Evolutionary conservation across 108 stramenopile species (phyloP), one percentile per base, ranked within the genome.

Genomic region (Mediolabrus comicus): DNA sequence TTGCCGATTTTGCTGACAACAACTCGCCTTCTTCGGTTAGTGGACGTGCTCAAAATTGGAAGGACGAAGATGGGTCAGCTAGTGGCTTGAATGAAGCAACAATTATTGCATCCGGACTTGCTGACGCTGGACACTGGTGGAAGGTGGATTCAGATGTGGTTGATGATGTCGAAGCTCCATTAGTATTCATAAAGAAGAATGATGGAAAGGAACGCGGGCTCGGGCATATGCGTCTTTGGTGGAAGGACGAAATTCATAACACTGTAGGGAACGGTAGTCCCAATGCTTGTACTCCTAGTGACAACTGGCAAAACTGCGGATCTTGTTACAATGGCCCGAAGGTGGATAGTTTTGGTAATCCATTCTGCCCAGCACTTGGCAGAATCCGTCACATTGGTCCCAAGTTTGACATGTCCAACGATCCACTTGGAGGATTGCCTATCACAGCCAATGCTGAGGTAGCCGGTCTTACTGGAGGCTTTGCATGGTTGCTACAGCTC

Each of bases 381-480:
- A 43, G 61, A 22, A 55, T 75, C 27, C 38, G 67, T 12, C 79
- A 80, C 55, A 28, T 75, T 7, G 79, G 79, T 29, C 16, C 39
- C n/a, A 61, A 29, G 61, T 79, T 52, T 69, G 12, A 61, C 39
- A 14, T 46, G 24, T 14, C 27, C 26, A 41, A 65, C n/a, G 52
- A 65, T 56, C 64, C 26, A 30, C 22, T 24, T 0, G 41, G 41
- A 3, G 75, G 69, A 14, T 16, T 80, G 17, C 74, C 74, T 2
- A 61, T 80, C 4, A 80, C 79, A 33, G 79, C 79, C 7, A 67
- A 75, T 16, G 32, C 74, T 0, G 79, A 80, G 27, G 49, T 75
- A 9, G 69, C 59, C 17, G 74, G 79, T 7, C 53, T 56, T 14
- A 41, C 53, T 1, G 79, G 79, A 62, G 79, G 79, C 0, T 80